Conservation (phyloP, 2,329 filamentous ascomycete genomes). For the Ophiostoma sp. region DNA sequence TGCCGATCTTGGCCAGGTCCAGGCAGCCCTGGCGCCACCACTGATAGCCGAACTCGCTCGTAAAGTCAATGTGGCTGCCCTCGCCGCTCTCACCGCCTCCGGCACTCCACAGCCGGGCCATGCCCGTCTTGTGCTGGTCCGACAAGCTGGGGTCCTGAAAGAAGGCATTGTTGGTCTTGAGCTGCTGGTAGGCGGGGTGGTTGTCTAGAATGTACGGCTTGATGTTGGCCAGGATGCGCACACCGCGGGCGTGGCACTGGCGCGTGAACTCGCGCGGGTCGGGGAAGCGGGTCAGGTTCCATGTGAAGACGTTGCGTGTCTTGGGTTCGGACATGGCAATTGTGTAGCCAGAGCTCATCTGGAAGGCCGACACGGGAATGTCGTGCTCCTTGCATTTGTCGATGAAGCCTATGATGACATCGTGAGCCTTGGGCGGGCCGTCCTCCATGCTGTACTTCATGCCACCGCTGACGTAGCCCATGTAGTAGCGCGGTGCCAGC, state of each 20-base stretch:
- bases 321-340: constrained; percentile 62
- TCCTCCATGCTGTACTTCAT: constrained; percentile 51
- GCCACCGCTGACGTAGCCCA: constrained; percentile 65
- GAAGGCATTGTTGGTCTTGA: constrained; percentile 54
- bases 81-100: constrained; percentile 65
- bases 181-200: constrained; percentile 60
- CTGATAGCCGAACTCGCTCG: constrained; percentile 57
- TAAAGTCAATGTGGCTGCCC: constrained; percentile 69
- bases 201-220: constrained; percentile 65
- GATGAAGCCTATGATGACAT: constrained; percentile 57
- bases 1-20: constrained; percentile 55
- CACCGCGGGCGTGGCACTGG: constrained; percentile 57
- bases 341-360: constrained; percentile 69
- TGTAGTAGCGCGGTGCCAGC: constrained; percentile 64
- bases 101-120: constrained; percentile 64
- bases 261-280: constrained; percentile 59
- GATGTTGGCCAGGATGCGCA: constrained; percentile 64
- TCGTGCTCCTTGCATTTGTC: constrained; percentile 56
- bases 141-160: constrained; percentile 50
- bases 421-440: constrained; percentile 44
- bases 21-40: constrained; percentile 69
- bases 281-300: constrained; percentile 66
- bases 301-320: constrained; percentile 64
- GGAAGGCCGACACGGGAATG: constrained; percentile 65
- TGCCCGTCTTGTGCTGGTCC: constrained; percentile 34